Conservation (phyloP, 73 alveolate genomes). For the Symbiodinium pilosum region DNA sequence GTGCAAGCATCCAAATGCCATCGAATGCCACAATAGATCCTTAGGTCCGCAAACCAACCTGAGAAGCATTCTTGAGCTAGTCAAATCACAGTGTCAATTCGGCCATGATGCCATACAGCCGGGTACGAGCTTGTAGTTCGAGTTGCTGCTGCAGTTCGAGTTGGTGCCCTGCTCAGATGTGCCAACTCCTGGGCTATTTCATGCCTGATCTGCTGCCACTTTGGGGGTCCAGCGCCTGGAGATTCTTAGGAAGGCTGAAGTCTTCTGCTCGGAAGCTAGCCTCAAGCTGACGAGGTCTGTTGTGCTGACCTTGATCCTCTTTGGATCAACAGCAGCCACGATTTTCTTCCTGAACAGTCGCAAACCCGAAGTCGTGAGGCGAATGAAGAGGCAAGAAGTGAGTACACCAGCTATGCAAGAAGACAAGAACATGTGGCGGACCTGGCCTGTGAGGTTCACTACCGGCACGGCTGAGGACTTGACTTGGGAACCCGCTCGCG, state of each 20-base stretch:
- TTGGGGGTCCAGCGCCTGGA: slow-evolving; percentile 24
- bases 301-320: slow-evolving; percentile 6
- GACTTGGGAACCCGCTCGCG: neutral
- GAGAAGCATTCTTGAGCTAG: too few relatives aligned
- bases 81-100: too few relatives aligned
- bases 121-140: too few relatives aligned
- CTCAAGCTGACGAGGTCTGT: slow-evolving; percentile 34
- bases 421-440: neutral
- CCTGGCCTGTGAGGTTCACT: neutral
- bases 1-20: neutral
- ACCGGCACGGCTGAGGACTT: neutral
- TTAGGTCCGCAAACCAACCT: too few relatives aligned
- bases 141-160: too few relatives aligned
- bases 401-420: neutral
- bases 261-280: too few relatives aligned
- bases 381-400: slow-evolving; percentile 21
- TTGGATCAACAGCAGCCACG: neutral
- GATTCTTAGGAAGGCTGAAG: too few relatives aligned
- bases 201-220: slow-evolving; percentile 65
- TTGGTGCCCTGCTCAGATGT: slow-evolving; percentile 10
- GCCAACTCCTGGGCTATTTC: slow-evolving; percentile 40
- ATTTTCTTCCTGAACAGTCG: slow-evolving; percentile 29
- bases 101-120: too few relatives aligned
- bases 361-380: slow-evolving; percentile 4
- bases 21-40: neutral